Base-by-base conservation (phyloP, 805 yeast genomes). In the Starmerella etchellsii region DNA sequence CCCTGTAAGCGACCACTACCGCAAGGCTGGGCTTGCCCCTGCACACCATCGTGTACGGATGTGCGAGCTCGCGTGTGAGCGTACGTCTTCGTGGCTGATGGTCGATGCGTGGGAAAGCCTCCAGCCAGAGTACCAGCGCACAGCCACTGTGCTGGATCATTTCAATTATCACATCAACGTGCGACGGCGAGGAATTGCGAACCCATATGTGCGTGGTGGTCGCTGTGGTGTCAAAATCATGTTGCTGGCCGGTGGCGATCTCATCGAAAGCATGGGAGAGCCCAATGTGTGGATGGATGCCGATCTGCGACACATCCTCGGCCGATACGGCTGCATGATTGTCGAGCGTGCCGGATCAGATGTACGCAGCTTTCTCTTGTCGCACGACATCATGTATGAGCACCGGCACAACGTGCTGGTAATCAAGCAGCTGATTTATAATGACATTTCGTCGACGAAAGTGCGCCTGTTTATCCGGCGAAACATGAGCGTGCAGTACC, bases 91-190 rank as follows among this genome's bases (percentile, higher is more conserved):
- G 22, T 91, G 98, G 98, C 69, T 91, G 30, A 91, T 91, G 98
- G 98, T 91, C 23, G 98, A 91, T 60, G 96, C 97, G 1, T 91
- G 98, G 98, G 98, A 91, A 64, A 79, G 93, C 3, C 67, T 91
- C 45, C 98, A 91, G 61, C 81, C 82, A 1, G 70, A 76, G 34
- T 91, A 91, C 60, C 84, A 94, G 22, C 71, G 98, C 51, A 91
- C 98, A 0, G 96, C 97, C 2, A 71, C 84, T 40, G 98, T 91
- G 5, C 69, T 91, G 56, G 98, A 91, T 59, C 98, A 91, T 61
- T 91, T 91, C 63, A 88, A 91, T 61, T 83, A 87, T 55, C 98
- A 91, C 55, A 80, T 91, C 49, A 91, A 91, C 59, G 75, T 85
- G 45, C 82, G 81, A 57, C 67, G 94, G 42, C 87, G 93, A 18